A percentile compares a stretch with the other conserved stretches of the same genome.
phyloP scores from a whole-genome alignment of 75 land plant species.

The Sequoiadendron giganteum region DNA sequence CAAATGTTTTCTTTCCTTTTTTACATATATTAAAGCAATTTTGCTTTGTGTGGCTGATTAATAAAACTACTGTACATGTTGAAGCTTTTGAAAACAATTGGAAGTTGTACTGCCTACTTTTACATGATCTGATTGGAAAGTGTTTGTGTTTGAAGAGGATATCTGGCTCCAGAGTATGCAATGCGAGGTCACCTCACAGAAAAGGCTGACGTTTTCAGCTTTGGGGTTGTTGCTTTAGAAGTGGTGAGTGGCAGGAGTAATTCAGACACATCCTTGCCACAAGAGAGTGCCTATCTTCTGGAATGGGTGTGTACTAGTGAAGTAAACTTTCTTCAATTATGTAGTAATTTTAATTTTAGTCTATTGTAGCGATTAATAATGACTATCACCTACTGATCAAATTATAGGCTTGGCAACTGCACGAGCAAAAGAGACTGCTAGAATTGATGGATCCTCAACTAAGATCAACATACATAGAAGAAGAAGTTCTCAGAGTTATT shows the following conservation, averaged over 20 bases:
- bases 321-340: background rate
- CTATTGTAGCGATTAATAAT: background rate
- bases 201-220: conserved; percentile 68
- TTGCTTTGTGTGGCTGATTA: background rate
- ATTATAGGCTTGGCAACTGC: conserved; percentile 53
- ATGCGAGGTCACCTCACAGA: conserved; percentile 71
- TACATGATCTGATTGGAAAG: background rate
- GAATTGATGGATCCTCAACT: conserved; percentile 46
- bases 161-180: conserved; percentile 78
- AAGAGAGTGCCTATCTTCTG: conserved; percentile 47
- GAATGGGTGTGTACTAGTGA: conserved; percentile 50
- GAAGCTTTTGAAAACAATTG: background rate
- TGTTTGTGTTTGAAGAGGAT: conserved; percentile 41
- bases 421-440: conserved; percentile 32
- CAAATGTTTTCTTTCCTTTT: background rate
- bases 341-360: background rate
- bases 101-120: background rate
- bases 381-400: background rate
- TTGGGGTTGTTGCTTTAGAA: conserved; percentile 63
- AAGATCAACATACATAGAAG: conserved; percentile 13
- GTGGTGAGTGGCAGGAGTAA: conserved; percentile 53
- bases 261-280: conserved; percentile 32
- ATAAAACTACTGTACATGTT: background rate
- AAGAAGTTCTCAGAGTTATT: conserved; percentile 37
- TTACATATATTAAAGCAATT: background rate